A percentile compares a stretch with the other conserved stretches of the same genome.
Conservation (phyloP, 2,329 filamentous ascomycete species). For the Colletotrichum salicis region DNA sequence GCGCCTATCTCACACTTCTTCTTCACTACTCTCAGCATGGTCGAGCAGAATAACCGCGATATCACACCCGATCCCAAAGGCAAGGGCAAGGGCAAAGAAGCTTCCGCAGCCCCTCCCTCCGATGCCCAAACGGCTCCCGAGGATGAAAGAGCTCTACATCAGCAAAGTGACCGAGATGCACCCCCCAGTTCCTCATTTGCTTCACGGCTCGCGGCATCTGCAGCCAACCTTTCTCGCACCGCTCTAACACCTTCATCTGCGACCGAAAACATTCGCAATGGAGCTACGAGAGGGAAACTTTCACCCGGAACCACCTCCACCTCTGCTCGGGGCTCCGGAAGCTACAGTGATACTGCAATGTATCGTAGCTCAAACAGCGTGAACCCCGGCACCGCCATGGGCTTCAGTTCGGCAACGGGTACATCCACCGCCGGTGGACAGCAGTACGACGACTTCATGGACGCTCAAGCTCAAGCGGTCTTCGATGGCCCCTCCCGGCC, state of each 20-base stretch:
- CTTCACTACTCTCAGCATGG: background rate
- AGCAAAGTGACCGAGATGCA: background rate
- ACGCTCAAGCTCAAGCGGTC: background rate
- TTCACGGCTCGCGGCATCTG: slow-evolving; percentile 16
- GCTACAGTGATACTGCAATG: background rate
- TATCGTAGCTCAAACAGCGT: background rate
- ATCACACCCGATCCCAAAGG: background rate
- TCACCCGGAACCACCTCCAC: background rate
- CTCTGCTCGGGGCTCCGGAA: background rate
- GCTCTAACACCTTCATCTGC: slow-evolving; percentile 4
- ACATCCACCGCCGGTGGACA: slow-evolving; percentile 10
- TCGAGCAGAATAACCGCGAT: background rate
- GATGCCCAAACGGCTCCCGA: background rate
- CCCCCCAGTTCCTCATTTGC: background rate
- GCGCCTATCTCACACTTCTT: background rate
- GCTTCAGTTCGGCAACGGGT: slow-evolving; percentile 30
- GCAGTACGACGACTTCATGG: slow-evolving; percentile 13
- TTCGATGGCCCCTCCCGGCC: background rate
- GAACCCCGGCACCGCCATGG: background rate
- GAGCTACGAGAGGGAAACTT: slow-evolving; percentile 1
- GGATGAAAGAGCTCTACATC: background rate
- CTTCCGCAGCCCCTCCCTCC: background rate
- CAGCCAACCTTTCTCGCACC: slow-evolving; percentile 14
- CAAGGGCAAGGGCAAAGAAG: slow-evolving; percentile 22
- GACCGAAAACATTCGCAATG: background rate